Percentiles rank a stretch among this genome's conserved stretches.
Conservation (phyloP, 495 filamentous ascomycete species). For the Hypoxylon lienhwacheense region DNA sequence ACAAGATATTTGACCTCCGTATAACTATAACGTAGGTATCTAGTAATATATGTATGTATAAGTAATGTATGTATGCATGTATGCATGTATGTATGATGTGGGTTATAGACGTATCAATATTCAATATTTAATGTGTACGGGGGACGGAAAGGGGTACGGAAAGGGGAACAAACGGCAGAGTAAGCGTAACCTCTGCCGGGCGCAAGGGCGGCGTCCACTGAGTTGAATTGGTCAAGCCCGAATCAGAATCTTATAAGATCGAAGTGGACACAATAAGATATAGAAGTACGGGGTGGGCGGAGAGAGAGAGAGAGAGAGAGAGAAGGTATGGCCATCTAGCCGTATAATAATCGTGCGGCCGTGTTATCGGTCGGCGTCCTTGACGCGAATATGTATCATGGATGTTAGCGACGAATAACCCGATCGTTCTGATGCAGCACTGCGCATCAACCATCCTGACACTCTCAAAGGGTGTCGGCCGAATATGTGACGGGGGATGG, state of each 20-base stretch:
- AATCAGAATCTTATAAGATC: constrained; percentile 5
- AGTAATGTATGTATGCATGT: neutral
- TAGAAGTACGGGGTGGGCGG: constrained; percentile 19
- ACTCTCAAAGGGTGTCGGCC: constrained; percentile 28
- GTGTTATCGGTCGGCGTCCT: constrained; percentile 11
- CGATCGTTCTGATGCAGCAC: constrained; percentile 29
- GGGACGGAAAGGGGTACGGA: neutral
- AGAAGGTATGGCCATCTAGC: constrained; percentile 5
- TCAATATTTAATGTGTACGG: neutral
- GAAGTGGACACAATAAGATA: constrained; percentile 18
- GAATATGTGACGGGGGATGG: constrained; percentile 7
- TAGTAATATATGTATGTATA: neutral
- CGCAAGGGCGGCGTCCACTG: constrained; percentile 16
- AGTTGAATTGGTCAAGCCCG: constrained; percentile 11
- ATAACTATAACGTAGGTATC: neutral
- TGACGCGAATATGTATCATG: constrained; percentile 10
- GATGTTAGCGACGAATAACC: constrained; percentile 17
- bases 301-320: no score
- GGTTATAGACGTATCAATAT: no score
- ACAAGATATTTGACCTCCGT: no score
- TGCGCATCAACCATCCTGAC: constrained; percentile 28
- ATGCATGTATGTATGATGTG: neutral
- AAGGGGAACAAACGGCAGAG: constrained; percentile 1
- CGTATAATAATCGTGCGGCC: constrained; percentile 11
- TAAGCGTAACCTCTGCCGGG: constrained; percentile 4